Percentiles rank a stretch among this genome's conserved stretches.
These are phyloP conservation scores for Leccinum pachyderme DNA, from an alignment of 1,284 basidiomycete genomes.

Conservation along the genomic window DNA sequence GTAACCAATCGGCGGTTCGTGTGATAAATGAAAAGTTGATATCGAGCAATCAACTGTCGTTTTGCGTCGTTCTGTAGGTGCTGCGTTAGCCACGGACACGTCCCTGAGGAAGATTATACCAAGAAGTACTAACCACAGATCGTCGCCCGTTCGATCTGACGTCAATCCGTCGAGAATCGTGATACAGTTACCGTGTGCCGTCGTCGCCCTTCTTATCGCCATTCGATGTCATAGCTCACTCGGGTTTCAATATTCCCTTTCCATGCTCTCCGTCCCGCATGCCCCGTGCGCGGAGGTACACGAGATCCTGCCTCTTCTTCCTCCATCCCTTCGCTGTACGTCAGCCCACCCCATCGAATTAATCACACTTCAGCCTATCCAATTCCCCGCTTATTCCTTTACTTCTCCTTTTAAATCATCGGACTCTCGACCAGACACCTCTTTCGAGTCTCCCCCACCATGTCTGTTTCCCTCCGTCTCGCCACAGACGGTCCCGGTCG, in stretches of 20 bases:
- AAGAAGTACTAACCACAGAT: slow-evolving; percentile 21
- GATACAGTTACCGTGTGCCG: slow-evolving; percentile 5
- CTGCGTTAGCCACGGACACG: slow-evolving; percentile 26
- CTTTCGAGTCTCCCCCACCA: slow-evolving; percentile 35
- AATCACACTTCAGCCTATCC: slow-evolving; percentile 34
- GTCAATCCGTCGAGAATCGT: slow-evolving; percentile 8
- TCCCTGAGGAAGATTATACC: slow-evolving; percentile 27
- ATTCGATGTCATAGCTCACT: slow-evolving; percentile 11
- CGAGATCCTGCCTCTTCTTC: slow-evolving; percentile 27
- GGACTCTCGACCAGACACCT: slow-evolving; percentile 23
- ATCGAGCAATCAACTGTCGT: slow-evolving; percentile 15
- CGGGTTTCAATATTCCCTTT: slow-evolving; percentile 16
- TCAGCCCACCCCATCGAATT: slow-evolving; percentile 35
- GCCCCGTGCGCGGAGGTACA: slow-evolving; percentile 23
- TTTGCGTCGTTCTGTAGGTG: slow-evolving; percentile 6
- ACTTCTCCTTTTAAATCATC: slow-evolving; percentile 38
- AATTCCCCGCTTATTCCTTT: slow-evolving; percentile 34
- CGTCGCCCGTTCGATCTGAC: slow-evolving; percentile 7
- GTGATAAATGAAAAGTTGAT: slow-evolving; percentile 31
- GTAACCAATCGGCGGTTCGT: slow-evolving; percentile 24
- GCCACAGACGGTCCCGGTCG: slow-evolving; percentile 26
- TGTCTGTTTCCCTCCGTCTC: slow-evolving; percentile 29
- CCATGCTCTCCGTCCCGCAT: slow-evolving; percentile 19
- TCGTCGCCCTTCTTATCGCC: slow-evolving; percentile 13
- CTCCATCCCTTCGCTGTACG: slow-evolving; percentile 37